Percentiles rank a stretch among this genome's conserved stretches.
These are phyloP conservation scores for Trichophyton rubrum DNA, from an alignment of 2,329 filamentous ascomycete genomes.

Conservation along the genomic window DNA sequence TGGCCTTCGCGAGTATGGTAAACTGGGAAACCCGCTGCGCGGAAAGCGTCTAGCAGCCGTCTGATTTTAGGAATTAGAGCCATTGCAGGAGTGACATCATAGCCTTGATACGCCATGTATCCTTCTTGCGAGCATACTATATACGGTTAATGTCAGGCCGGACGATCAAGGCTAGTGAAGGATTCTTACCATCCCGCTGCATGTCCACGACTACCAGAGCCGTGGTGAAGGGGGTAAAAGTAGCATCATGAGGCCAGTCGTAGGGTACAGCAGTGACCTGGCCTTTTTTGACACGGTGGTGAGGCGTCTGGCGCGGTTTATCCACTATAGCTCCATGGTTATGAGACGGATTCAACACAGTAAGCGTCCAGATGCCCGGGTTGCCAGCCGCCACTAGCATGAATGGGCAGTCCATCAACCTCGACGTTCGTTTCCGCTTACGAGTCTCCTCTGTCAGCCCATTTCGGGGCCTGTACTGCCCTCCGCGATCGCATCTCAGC, in stretches of 20 bases:
- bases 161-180: background rate
- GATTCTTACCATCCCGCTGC: constrained; percentile 34
- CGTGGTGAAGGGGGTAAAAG: constrained; percentile 34
- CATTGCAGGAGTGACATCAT: constrained; percentile 30
- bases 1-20: constrained; percentile 38
- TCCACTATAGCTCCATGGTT: constrained; percentile 33
- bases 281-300: constrained; percentile 34
- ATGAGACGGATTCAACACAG: constrained; percentile 30
- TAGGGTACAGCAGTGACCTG: constrained; percentile 32
- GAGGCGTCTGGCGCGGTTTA: constrained; percentile 29
- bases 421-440: constrained; percentile 32
- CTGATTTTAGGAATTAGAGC: constrained; percentile 32
- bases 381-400: constrained; percentile 34
- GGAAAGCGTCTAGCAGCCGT: constrained; percentile 28
- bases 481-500: constrained; percentile 34
- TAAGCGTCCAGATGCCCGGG: constrained; percentile 34
- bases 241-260: constrained; percentile 37
- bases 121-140: constrained; percentile 33
- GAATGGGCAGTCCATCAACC: constrained; percentile 35
- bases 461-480: constrained; percentile 34
- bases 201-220: constrained; percentile 38
- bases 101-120: constrained; percentile 35
- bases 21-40: constrained; percentile 29
- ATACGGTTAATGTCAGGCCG: background rate
- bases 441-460: constrained; percentile 35